Evolutionary conservation across 1,284 basidiomycete species (phyloP).

Genomic region (Fomitopsis palustris): DNA sequence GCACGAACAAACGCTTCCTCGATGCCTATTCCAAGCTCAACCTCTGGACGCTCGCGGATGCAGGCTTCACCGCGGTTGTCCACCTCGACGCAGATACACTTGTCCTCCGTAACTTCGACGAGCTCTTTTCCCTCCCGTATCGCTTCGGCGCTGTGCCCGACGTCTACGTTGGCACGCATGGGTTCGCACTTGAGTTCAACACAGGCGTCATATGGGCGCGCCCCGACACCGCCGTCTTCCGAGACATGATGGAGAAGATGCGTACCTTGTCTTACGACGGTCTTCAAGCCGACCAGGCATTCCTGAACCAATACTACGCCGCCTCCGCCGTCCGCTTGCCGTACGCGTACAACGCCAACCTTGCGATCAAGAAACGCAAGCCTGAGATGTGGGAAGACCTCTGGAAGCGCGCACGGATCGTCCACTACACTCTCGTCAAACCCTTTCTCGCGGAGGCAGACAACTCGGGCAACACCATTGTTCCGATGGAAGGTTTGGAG

Average conservation of each 20-base stretch:
- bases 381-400: conserved; percentile 33
- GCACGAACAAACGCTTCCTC: conserved; percentile 32
- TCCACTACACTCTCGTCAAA: conserved; percentile 40
- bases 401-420: conserved; percentile 32
- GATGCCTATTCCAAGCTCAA: conserved; percentile 45
- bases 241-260: conserved; percentile 31
- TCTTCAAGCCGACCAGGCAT: conserved; percentile 39
- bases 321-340: conserved; percentile 37
- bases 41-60: conserved; percentile 37
- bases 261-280: conserved; percentile 29
- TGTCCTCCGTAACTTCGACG: conserved; percentile 41
- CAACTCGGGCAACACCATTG: conserved; percentile 17
- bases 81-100: conserved; percentile 45
- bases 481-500: conserved; percentile 24
- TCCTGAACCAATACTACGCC: conserved; percentile 42
- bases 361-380: conserved; percentile 38
- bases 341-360: conserved; percentile 44
- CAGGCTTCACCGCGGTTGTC: conserved; percentile 30
- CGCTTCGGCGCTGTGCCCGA: conserved; percentile 42
- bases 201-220: conserved; percentile 39
- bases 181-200: conserved; percentile 38
- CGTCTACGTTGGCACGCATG: conserved; percentile 31
- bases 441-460: conserved; percentile 31
- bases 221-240: conserved; percentile 29
- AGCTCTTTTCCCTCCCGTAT: conserved; percentile 41